A percentile compares a stretch with the other conserved stretches of the same genome.
These are phyloP conservation scores for Gyrodon lividus DNA, from an alignment of 768 basidiomycete genomes.

Conservation along the genomic window DNA sequence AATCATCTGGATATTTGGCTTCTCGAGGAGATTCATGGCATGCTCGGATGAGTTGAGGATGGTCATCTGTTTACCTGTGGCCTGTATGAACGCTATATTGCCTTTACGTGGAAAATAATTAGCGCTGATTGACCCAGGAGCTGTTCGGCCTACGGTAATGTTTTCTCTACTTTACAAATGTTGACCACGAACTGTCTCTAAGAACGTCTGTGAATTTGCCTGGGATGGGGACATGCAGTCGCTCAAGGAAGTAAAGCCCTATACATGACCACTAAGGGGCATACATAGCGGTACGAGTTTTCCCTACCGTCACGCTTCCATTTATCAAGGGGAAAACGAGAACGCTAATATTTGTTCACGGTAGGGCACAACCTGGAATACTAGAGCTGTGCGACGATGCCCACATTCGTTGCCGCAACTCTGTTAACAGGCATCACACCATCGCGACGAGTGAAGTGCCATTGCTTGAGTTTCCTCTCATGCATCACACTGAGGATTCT, in stretches of 20 bases:
- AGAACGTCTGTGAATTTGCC: constrained; percentile 24
- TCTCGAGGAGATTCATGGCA: constrained; percentile 46
- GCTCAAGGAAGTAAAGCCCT: neutral
- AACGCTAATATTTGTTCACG: too few species aligned
- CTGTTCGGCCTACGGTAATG: constrained; percentile 13
- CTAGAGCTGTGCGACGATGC: too few species aligned
- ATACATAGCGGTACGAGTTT: too few species aligned
- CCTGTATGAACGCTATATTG: constrained; percentile 29
- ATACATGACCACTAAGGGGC: neutral
- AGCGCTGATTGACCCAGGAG: neutral
- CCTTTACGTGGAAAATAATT: constrained; percentile 12
- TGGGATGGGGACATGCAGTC: constrained; percentile 14
- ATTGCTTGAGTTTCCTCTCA: too few species aligned
- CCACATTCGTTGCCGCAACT: too few species aligned
- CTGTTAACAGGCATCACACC: neutral
- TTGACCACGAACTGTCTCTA: constrained; percentile 16
- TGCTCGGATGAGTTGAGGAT: constrained; percentile 38
- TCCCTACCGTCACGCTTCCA: too few species aligned
- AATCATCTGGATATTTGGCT: constrained; percentile 35
- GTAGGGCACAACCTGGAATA: too few species aligned
- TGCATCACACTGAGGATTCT: too few species aligned
- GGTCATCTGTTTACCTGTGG: constrained; percentile 28
- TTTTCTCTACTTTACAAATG: constrained; percentile 20
- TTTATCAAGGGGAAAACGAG: too few species aligned
- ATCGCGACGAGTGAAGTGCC: too few species aligned